Evolutionary conservation across 495 filamentous ascomycete genomes (phyloP), one percentile per base, ranked within the genome.

Genomic region (Hypoxylon rickii): DNA sequence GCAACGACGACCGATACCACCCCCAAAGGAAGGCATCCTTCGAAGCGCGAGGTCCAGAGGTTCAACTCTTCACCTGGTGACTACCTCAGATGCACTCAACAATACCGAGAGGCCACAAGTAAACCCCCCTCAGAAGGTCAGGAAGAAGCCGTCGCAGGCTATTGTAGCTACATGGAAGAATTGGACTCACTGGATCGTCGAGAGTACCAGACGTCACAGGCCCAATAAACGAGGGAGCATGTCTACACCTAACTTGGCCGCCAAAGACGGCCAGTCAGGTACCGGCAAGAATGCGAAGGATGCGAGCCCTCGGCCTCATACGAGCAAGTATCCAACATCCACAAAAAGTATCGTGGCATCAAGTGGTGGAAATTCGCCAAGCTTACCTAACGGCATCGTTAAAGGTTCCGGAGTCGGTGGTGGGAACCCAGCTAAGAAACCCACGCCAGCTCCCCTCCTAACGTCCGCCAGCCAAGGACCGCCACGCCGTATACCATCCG

Each of bases 61-160:
- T 19, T 95, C 89, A 63, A 90, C 87, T 52, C 78, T 95, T 16
- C 89, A 94, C 64, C 82, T 90, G 13, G 88, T 92, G 40, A 86
- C 88, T 8, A 86, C 85, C 0, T 73, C 71, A 39, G 77, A 77
- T 29, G 74, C 70, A 3, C 44, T 79, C 17, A 68, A 54, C 10
- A 37, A 51, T 17, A 68, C 58, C 38, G 58, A 58, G 32, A 37
- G 34, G 20, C 69, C 68, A 41, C 51, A 65, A 17, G 51, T 64
- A 1, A 60, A 44, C 15, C 60, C 69, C 6, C 56, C 61, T 0
- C 73, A 74, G 40, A 78, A 79, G 60, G 68, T 73, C 13, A 71
- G 73, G 41, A 76, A 73, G 50, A 72, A 75, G 44, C 73, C 77
- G 7, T 79, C 76, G 4, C 75, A 78, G 20, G 73, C 76, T 6